Evolutionary conservation across 2,329 filamentous ascomycete species (phyloP).

Genomic region (Apiospora marii): DNA sequence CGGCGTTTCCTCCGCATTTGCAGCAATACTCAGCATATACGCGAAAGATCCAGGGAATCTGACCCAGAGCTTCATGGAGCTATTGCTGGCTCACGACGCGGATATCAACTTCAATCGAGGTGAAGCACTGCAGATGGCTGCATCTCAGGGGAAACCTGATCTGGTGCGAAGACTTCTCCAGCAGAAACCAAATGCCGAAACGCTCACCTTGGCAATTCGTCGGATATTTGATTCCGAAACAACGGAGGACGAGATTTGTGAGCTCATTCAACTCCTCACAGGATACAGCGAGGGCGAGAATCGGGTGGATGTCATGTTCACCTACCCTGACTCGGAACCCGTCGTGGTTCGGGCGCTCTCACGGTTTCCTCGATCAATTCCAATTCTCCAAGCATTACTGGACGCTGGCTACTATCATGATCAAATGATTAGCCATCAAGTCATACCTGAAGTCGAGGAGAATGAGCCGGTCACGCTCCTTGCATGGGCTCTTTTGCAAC

Average conservation of each 20-base stretch:
- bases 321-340: conserved; percentile 51
- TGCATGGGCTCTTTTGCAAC: conserved; percentile 68
- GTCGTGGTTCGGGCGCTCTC: conserved; percentile 61
- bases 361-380: conserved; percentile 62
- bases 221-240: conserved; percentile 61
- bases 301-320: conserved; percentile 59
- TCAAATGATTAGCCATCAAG: conserved; percentile 53
- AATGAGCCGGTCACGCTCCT: conserved; percentile 65
- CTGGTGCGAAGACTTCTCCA: conserved; percentile 60
- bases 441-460: conserved; percentile 56
- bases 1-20: conserved; percentile 54
- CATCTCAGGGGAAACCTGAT: conserved; percentile 57
- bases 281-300: conserved; percentile 57
- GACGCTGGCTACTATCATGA: conserved; percentile 68
- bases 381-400: conserved; percentile 60
- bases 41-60: conserved; percentile 48
- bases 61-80: conserved; percentile 54
- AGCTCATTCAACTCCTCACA: conserved; percentile 59
- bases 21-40: conserved; percentile 54
- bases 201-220: conserved; percentile 62
- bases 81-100: conserved; percentile 51
- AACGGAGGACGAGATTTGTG: conserved; percentile 57
- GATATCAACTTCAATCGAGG: conserved; percentile 61
- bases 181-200: conserved; percentile 56
- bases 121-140: conserved; percentile 61